These are phyloP conservation scores for Epichloe festucae DNA, from an alignment of 2,329 filamentous ascomycete genomes.

Conservation along the genomic window DNA sequence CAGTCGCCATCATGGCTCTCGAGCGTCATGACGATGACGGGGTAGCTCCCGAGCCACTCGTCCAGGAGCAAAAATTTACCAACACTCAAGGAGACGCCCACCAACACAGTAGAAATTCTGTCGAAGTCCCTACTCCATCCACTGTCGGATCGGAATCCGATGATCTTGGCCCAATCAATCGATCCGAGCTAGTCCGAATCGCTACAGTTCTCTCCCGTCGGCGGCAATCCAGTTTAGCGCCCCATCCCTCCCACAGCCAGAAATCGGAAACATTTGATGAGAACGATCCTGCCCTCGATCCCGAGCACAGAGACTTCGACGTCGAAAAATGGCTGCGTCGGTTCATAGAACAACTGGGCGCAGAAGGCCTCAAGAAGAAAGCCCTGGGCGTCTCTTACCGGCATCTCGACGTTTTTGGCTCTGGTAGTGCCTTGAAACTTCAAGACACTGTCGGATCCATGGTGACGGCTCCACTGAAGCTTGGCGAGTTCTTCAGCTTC, in stretches of 20 bases:
- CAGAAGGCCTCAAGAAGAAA: conserved; percentile 39
- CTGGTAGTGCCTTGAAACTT: conserved; percentile 52
- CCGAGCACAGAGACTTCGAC: conserved; percentile 26
- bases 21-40: background rate
- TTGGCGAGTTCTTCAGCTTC: conserved; percentile 41
- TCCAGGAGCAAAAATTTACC: background rate
- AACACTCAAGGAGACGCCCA: background rate
- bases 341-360: conserved; percentile 31
- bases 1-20: background rate
- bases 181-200: conserved; percentile 25
- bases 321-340: conserved; percentile 27
- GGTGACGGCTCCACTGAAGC: conserved; percentile 42
- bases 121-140: background rate
- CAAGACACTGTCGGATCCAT: conserved; percentile 53
- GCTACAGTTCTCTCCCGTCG: conserved; percentile 26
- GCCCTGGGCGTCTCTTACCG: conserved; percentile 50
- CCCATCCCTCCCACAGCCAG: conserved; percentile 5
- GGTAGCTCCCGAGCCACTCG: background rate
- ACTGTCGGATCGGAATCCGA: background rate
- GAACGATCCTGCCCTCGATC: conserved; percentile 23
- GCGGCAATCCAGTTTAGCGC: conserved; percentile 16
- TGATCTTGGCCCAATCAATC: conserved; percentile 9
- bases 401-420: conserved; percentile 53
- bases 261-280: conserved; percentile 13
- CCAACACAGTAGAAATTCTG: background rate